Percentiles rank a stretch among this genome's conserved stretches.
phyloP scores from a whole-genome alignment of 257 asterid genomes.

The Cynanchum wilfordii region DNA sequence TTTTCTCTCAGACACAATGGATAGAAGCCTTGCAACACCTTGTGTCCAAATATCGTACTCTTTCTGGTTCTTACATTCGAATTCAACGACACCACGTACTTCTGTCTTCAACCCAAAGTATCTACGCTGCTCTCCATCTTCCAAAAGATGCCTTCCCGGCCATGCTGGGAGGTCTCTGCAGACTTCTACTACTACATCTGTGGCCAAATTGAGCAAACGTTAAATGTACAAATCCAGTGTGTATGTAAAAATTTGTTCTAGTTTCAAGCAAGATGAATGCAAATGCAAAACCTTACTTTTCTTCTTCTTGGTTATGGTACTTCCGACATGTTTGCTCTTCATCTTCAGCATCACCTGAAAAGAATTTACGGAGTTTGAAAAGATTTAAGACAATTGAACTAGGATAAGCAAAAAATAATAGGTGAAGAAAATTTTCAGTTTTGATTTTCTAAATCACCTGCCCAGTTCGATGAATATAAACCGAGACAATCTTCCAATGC shows the following conservation, averaged over 20 bases:
- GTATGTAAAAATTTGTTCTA: too few species aligned
- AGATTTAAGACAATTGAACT: not conserved
- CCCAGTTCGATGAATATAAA: slow-evolving; percentile 77
- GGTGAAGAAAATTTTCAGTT: not conserved
- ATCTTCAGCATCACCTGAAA: slow-evolving; percentile 92
- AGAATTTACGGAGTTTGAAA: not conserved
- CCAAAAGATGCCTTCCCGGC: slow-evolving; percentile 92
- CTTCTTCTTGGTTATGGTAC: slow-evolving; percentile 88
- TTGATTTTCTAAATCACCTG: slow-evolving; percentile 31
- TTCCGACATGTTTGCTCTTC: slow-evolving; percentile 90
- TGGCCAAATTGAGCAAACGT: not conserved
- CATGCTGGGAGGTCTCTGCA: slow-evolving; percentile 81
- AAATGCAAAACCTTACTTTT: slow-evolving; percentile 44
- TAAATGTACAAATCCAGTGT: not conserved
- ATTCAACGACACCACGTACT: slow-evolving; percentile 61
- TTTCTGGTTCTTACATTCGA: slow-evolving; percentile 43
- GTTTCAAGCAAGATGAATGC: not conserved
- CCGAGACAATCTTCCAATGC: slow-evolving; percentile 98
- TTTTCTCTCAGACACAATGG: slow-evolving; percentile 34
- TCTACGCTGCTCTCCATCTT: slow-evolving; percentile 84
- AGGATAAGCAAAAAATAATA: not conserved
- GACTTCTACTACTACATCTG: slow-evolving; percentile 87
- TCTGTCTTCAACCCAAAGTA: slow-evolving; percentile 85
- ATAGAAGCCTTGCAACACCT: slow-evolving; percentile 45
- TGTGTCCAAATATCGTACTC: slow-evolving; percentile 52